Evolutionary conservation across 345 rosid species (phyloP).

Genomic region (Erucastrum elatum): DNA sequence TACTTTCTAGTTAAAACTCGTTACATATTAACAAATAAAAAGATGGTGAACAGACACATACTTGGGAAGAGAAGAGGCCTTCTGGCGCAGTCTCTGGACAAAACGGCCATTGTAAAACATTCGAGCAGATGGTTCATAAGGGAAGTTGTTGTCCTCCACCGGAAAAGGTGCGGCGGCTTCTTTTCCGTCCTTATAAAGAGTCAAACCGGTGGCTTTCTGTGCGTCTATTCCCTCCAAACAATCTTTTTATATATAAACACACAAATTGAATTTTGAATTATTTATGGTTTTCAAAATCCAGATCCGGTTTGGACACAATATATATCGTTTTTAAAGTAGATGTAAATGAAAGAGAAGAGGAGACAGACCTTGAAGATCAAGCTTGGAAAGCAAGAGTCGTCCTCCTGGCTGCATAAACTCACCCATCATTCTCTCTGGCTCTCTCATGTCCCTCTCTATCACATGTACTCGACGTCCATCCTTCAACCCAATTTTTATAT

Average conservation of each 20-base stretch:
- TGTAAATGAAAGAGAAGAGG: background rate
- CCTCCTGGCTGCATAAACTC: constrained; percentile 73
- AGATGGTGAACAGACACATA: background rate
- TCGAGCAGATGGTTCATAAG: constrained; percentile 33
- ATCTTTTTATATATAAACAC: constrained; percentile 15
- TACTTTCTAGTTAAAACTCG: too few relatives aligned
- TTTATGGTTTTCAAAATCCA: too few relatives aligned
- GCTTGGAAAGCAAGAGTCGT: constrained; percentile 53
- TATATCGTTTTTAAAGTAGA: background rate
- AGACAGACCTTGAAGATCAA: constrained; percentile 55
- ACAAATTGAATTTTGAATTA: background rate
- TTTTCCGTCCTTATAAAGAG: constrained; percentile 33
- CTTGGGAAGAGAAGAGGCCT: constrained; percentile 40
- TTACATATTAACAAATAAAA: background rate
- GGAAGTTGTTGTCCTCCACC: constrained; percentile 12
- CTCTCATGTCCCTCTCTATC: constrained; percentile 60
- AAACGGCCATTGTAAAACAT: constrained; percentile 38
- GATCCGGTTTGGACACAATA: background rate
- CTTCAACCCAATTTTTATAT: constrained; percentile 19
- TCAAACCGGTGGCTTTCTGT: constrained; percentile 13
- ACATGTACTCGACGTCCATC: constrained; percentile 64
- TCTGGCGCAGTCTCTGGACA: constrained; percentile 33
- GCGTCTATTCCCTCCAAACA: constrained; percentile 40
- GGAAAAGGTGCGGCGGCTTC: constrained; percentile 12
- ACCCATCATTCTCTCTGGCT: constrained; percentile 65